Base-by-base conservation (phyloP, 345 rosid genomes). In the Hypericum perforatum region DNA sequence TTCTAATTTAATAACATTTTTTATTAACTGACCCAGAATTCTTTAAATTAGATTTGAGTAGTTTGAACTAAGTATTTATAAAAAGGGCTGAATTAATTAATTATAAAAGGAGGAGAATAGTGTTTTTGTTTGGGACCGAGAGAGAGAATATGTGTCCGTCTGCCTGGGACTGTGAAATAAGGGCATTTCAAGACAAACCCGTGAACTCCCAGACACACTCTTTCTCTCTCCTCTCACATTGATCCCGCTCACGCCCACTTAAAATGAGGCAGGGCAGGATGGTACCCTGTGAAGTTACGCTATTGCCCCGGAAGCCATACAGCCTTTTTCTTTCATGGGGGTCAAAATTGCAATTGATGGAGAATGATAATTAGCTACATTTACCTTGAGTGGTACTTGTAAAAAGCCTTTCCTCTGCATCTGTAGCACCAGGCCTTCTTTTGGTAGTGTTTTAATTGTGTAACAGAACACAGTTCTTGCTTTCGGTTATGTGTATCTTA, bases 211-310 rank as follows among this genome's bases (percentile, higher is more conserved):
- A 2, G n/a, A n/a, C n/a, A n/a, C n/a, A n/a, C n/a, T n/a, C 8
- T 32, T 7, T 14, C 8, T 32, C 22, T 11, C 13, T 45, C 8
- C 49, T 46, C 49, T 46, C 16, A 13, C 50, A 46, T 46, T 46
- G 50, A 46, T 46, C 50, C 50, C 50, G 32, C 50, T 16, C 50
- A 46, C 50, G 22, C 50, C 50, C 50, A 46, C 50, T 46, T 14
- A 32, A 46, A 13, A 6, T 45, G 22, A 3, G 9, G 7, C 16
- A 7, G 8, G 7, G 7, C 16, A 8, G n/a, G n/a, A n/a, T n/a
- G n/a, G n/a, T n/a, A n/a, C n/a, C n/a, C 16, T 7, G 11, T 29
- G 14, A 13, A 8, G 16, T 13, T 11, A 13, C 16, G 9, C 3
- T 46, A 13, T 22, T 22, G 32, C 32, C 32, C 32, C 32, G 2